Evolutionary conservation across 352 stramenopile genomes (phyloP), one percentile per base, ranked within the genome.

Genomic region (Pythium brassicae): DNA sequence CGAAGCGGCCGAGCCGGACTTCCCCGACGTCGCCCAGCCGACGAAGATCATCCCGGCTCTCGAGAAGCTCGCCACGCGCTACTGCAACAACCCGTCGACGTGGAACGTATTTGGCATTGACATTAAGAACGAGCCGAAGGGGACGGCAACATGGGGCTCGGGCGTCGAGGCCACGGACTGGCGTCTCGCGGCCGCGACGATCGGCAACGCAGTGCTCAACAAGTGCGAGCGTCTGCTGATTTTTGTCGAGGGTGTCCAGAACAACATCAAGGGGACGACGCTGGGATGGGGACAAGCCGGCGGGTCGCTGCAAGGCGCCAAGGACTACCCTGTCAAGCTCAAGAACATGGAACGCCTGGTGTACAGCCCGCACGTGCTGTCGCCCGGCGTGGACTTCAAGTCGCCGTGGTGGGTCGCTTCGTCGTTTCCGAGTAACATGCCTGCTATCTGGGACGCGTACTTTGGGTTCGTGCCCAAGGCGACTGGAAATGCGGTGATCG

Each of bases 91-190:
- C 53, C 67, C 74, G 0, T 57, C 67, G 14, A 68, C 74, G 5
- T 92, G 81, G 81, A 92, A 92, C 48, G 78, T 92, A 3, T 63
- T 92, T 34, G 81, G 74, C 37, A 69, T 89, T 32, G 78, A 92
- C 50, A 72, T 92, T 59, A 92, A 92, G 62, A 92, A 89, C 65
- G 78, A 92, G 46, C 81, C 81, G 2, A 85, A 87, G 48, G 78
- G 78, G 4, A 83, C 69, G 29, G 74, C 81, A 1, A 78, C 78
- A 35, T 92, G 81, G 81, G 81, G 76, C 6, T 72, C 68, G 57
- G 78, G 74, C 44, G 66, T 86, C 43, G 54, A 63, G 50, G 56
- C 66, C 47, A 89, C 78, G n/a, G 81, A 92, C 67, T 92, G 78
- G 78, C 65, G 72, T 29, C 51, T 88, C 22, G 70, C 76, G 32